These are phyloP conservation scores for Knufia petricola DNA, from an alignment of 2,329 filamentous ascomycete species.

Conservation along the genomic window DNA sequence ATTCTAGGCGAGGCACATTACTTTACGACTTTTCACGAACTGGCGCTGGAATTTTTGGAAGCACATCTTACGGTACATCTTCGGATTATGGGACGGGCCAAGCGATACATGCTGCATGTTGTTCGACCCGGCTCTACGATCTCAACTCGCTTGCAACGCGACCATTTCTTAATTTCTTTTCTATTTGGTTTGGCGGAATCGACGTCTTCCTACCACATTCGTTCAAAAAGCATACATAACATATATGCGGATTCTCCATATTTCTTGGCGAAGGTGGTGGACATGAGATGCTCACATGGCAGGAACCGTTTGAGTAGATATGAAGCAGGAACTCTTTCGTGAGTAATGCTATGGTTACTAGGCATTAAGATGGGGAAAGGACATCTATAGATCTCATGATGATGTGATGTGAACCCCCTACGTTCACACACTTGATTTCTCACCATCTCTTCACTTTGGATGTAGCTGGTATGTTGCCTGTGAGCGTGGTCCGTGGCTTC, in stretches of 20 bases:
- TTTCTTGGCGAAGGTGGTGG: neutral
- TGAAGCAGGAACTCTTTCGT: neutral
- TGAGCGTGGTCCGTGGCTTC: no score
- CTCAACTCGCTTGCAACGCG: neutral
- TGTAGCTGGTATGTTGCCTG: no score
- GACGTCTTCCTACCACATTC: slow-evolving; percentile 3
- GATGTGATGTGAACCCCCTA: neutral
- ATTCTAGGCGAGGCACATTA: neutral
- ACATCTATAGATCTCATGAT: neutral
- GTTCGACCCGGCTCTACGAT: neutral
- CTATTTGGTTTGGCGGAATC: neutral
- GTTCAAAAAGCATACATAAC: slow-evolving; percentile 6
- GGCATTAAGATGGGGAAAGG: neutral
- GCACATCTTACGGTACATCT: neutral
- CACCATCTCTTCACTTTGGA: neutral
- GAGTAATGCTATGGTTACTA: slow-evolving; percentile 2
- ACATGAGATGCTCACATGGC: neutral
- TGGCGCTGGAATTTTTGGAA: neutral
- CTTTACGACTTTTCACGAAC: slow-evolving; percentile 5
- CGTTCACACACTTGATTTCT: neutral
- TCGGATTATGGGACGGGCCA: neutral
- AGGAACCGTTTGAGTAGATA: neutral
- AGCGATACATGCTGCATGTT: neutral
- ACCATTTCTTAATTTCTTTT: neutral
- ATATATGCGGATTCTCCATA: neutral